Evolutionary conservation across 1,139 yeast species (phyloP), one percentile per base, ranked within the genome.

Genomic region (Kodamaea anthophila): DNA sequence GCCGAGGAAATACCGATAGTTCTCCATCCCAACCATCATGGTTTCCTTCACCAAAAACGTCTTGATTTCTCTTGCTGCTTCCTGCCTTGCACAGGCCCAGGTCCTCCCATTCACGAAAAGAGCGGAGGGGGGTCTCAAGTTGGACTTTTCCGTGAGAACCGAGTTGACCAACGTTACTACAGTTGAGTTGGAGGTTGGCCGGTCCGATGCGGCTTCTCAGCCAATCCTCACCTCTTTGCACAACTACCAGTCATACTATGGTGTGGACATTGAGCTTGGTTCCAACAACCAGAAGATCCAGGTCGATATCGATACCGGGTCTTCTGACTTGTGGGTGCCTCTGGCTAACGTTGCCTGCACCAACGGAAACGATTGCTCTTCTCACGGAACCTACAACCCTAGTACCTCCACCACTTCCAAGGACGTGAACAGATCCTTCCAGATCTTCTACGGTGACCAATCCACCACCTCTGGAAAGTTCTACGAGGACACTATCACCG

Each of bases 261-360:
- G 33, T 11, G 31, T 34, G 9, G 24, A 33, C 14, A 22, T 40
- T 20, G 20, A 22, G 10, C 8, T 40, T 4, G 46, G 44, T n/a
- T 39, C 46, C n/a, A 27, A 39, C 28, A 21, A 35, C 3, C 43
- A 42, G 26, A 15, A 19, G n/a, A 21, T 39, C 6, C 24, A 29
- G 10, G 39, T 41, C 4, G 38, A 35, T 12, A 35, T 49, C 18
- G 51, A 47, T 30, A 46, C 52, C 5, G 52, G 53, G 5, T 41
- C 47, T 18, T 38, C 51, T 5, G 51, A 47, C 30, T 39, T 47
- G 31, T 49, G 54, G 54, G 29, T 30, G 10, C 33, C 27, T 16
- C 25, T 31, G 12, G 37, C 32, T 16, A 24, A 35, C n/a, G 29
- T 38, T 6, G 14, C 18, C 7, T 8, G 14, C 3, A 15, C 20